Percentiles rank a stretch among this genome's conserved stretches.
Evolutionary conservation across 441 rosid species (phyloP).

Genomic region (Omphalea diandra): DNA sequence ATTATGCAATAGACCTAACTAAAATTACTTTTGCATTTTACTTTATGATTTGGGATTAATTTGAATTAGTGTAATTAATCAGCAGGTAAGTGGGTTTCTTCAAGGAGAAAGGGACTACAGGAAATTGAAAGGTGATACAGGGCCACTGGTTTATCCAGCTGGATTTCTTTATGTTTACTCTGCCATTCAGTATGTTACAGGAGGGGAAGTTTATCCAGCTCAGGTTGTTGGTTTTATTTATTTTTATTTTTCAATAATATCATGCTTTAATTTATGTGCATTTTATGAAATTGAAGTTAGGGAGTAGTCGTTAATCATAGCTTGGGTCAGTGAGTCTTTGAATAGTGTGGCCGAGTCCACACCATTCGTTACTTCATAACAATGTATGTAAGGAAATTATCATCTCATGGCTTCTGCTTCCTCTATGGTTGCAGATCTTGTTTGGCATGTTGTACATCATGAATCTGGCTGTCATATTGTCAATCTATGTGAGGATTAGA

Average conservation of each 20-base stretch:
- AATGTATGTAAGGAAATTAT: too few species aligned
- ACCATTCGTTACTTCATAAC: too few species aligned
- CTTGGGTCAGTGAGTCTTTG: conserved; percentile 11
- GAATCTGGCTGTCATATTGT: conserved; percentile 68
- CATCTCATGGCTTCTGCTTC: conserved; percentile 6
- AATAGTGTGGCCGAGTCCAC: background rate
- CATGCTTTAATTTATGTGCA: too few species aligned
- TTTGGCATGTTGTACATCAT: conserved; percentile 71
- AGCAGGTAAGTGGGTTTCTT: conserved; percentile 81
- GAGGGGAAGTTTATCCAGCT: conserved; percentile 70
- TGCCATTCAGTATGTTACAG: conserved; percentile 67
- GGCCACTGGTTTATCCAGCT: conserved; percentile 94
- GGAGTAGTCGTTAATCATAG: background rate
- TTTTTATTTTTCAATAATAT: too few species aligned
- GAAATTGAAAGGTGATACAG: conserved; percentile 88
- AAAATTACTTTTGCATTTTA: background rate
- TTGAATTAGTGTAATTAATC: conserved; percentile 12
- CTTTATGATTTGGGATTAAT: too few species aligned
- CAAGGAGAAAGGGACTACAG: conserved; percentile 87
- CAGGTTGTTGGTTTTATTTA: too few species aligned
- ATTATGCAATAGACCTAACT: background rate
- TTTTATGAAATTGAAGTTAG: background rate
- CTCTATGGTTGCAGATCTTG: conserved; percentile 58
- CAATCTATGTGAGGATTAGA: conserved; percentile 70
- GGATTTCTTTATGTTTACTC: conserved; percentile 93